Conservation (phyloP, 441 rosid species). For the Brassica hybrid region DNA sequence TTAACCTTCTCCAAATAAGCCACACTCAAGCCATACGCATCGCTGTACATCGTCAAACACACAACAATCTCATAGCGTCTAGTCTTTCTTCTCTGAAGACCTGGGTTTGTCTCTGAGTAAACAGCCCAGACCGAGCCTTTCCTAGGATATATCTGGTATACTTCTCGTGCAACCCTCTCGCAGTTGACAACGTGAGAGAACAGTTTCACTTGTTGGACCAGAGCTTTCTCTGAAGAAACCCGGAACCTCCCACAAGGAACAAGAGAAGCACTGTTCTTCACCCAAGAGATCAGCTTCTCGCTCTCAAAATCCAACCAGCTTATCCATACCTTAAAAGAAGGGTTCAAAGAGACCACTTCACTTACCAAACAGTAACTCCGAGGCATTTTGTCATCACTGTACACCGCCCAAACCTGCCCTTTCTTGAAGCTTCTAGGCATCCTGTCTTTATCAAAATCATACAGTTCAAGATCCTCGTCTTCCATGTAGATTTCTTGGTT, state of each 20-base stretch:
- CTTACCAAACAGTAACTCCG: constrained; percentile 79
- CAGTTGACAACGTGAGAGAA: constrained; percentile 77
- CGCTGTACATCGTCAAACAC: constrained; percentile 69
- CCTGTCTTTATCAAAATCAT: constrained; percentile 71
- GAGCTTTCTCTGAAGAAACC: constrained; percentile 50
- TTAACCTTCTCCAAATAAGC: constrained; percentile 86
- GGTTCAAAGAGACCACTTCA: constrained; percentile 73
- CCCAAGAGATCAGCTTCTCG: constrained; percentile 56
- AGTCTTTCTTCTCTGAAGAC: constrained; percentile 47
- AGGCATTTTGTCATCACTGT: constrained; percentile 69
- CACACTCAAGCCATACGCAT: constrained; percentile 77
- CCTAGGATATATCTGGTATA: constrained; percentile 77
- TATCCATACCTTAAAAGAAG: constrained; percentile 79
- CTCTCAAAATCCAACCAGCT: constrained; percentile 68
- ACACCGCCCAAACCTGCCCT: constrained; percentile 90
- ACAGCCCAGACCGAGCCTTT: constrained; percentile 94
- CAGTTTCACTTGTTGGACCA: constrained; percentile 51
- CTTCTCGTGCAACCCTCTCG: constrained; percentile 81
- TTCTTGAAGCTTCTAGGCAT: constrained; percentile 70
- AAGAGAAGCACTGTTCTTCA: constrained; percentile 50
- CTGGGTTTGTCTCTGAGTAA: constrained; percentile 46
- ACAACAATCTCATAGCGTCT: constrained; percentile 60
- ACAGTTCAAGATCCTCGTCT: constrained; percentile 58
- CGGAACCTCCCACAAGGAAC: constrained; percentile 74
- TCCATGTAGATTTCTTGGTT: constrained; percentile 46